These are phyloP conservation scores for Rhytidiadelphus loreus DNA, from an alignment of 225 moss, liverwort and hornwort genomes.

Conservation along the genomic window DNA sequence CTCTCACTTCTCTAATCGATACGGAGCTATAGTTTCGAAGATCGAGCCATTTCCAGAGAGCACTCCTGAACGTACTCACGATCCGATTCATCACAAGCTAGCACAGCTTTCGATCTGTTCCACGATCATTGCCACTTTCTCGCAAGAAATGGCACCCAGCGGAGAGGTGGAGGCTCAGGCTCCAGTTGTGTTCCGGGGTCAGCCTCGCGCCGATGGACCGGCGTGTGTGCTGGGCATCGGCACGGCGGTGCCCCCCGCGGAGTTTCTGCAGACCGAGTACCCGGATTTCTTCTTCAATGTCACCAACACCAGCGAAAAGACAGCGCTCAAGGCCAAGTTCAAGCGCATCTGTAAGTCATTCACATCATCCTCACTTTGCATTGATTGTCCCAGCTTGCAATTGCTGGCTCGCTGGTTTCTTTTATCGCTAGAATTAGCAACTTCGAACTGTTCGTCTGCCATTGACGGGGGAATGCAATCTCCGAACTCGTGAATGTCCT, in stretches of 20 bases:
- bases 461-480: background rate
- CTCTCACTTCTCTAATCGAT: background rate
- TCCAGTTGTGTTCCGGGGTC: background rate
- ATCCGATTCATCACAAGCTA: background rate
- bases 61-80: background rate
- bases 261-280: constrained; percentile 33
- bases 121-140: background rate
- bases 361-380: background rate
- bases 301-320: constrained; percentile 37
- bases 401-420: background rate
- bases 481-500: background rate
- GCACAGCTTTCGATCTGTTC: background rate
- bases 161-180: background rate
- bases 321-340: constrained; percentile 47
- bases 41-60: background rate
- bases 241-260: constrained; percentile 39
- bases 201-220: constrained; percentile 26
- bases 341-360: constrained; percentile 41
- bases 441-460: background rate
- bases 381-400: background rate
- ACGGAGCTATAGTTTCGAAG: background rate
- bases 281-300: constrained; percentile 56
- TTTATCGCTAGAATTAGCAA: background rate
- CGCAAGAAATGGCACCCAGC: background rate
- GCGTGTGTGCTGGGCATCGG: constrained; percentile 46